These are phyloP conservation scores for Macrophomina pseudophaseolina DNA, from an alignment of 2,329 filamentous ascomycete species.

Conservation along the genomic window DNA sequence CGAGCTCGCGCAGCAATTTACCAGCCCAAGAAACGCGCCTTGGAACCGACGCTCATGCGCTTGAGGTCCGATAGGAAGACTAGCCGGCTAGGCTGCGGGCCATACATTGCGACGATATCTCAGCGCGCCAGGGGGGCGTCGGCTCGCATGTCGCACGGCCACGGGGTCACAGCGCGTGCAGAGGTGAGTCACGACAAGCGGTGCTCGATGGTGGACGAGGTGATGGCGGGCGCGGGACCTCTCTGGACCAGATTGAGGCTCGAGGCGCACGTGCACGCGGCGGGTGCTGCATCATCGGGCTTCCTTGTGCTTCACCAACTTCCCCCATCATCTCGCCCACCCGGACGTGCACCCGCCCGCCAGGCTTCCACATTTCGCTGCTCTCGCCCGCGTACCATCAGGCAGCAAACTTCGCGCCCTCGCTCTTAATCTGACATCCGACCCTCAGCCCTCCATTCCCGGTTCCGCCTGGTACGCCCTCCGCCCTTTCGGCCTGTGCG, in stretches of 20 bases:
- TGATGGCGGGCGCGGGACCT: not conserved
- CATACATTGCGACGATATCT: conserved; percentile 35
- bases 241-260: conserved; percentile 17
- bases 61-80: conserved; percentile 57
- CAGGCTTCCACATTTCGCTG: conserved; percentile 12
- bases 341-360: conserved; percentile 16
- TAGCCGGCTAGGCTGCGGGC: conserved; percentile 62
- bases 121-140: not conserved
- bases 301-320: conserved; percentile 27
- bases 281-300: conserved; percentile 25
- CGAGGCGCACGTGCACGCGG: conserved; percentile 18
- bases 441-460: not conserved
- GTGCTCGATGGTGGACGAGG: not conserved
- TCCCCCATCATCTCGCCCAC: conserved; percentile 11
- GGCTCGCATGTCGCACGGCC: not conserved
- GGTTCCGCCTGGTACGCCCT: not conserved
- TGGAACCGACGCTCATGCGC: conserved; percentile 63
- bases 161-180: not conserved
- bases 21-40: conserved; percentile 93
- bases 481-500: not conserved
- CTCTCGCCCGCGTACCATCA: not conserved
- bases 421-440: not conserved
- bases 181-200: not conserved
- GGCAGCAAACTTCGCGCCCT: not conserved
- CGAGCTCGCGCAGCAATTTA: conserved; percentile 53